Percentiles rank a stretch among this genome's conserved stretches.
Evolutionary conservation across 2,329 filamentous ascomycete genomes (phyloP).

Genomic region (Aspergillus sp.): DNA sequence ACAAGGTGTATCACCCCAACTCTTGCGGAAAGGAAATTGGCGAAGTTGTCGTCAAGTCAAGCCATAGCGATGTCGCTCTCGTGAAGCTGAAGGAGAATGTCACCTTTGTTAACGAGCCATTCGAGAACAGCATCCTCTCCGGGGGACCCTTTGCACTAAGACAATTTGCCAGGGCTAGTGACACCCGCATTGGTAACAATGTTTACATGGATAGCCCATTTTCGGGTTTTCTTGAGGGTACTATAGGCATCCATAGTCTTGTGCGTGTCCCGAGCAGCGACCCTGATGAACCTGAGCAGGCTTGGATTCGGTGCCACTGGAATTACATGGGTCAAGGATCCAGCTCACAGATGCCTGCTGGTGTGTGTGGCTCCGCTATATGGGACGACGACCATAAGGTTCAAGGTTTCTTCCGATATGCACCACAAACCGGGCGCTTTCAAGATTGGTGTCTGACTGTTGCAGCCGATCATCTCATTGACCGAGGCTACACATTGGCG

Average conservation of each 20-base stretch:
- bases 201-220: slow-evolving; percentile 5
- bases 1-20: slow-evolving; percentile 9
- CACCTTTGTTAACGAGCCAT: background rate
- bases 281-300: background rate
- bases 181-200: slow-evolving; percentile 1
- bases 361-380: slow-evolving; percentile 12
- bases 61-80: background rate
- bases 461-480: slow-evolving; percentile 11
- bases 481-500: slow-evolving; percentile 3
- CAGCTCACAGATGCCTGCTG: background rate
- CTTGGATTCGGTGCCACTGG: slow-evolving; percentile 14
- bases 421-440: slow-evolving; percentile 10
- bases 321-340: slow-evolving; percentile 14
- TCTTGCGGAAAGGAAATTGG: background rate
- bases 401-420: slow-evolving; percentile 17
- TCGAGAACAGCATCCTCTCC: background rate
- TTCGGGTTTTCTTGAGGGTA: background rate
- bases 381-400: slow-evolving; percentile 12
- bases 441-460: slow-evolving; percentile 14
- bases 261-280: background rate
- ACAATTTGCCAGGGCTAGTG: background rate
- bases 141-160: background rate
- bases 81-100: background rate
- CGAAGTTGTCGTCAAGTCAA: background rate
- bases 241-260: background rate